These are phyloP conservation scores for Phytophthora sp. DNA, from an alignment of 352 stramenopile genomes.

Conservation along the genomic window DNA sequence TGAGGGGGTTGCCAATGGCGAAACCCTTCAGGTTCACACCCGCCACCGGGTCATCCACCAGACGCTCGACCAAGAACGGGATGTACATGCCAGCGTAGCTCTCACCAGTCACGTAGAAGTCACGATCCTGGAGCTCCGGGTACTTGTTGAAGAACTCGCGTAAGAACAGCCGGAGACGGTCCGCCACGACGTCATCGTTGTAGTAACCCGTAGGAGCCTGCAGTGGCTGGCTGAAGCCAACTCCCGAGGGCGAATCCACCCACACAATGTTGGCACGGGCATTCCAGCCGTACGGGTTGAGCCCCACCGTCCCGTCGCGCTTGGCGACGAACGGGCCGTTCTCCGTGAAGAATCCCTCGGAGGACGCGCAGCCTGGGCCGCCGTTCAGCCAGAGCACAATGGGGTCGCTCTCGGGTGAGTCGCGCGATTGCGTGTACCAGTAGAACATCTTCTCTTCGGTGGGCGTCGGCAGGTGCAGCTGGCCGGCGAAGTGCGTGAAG, in stretches of 20 bases:
- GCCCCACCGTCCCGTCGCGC: conserved; percentile 52
- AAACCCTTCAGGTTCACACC: conserved; percentile 68
- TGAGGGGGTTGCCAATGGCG: conserved; percentile 79
- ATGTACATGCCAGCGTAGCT: conserved; percentile 91
- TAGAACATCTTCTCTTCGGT: conserved; percentile 74
- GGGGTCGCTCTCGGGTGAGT: conserved; percentile 61
- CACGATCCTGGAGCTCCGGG: conserved; percentile 60
- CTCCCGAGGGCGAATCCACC: conserved; percentile 88
- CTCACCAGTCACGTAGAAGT: conserved; percentile 89
- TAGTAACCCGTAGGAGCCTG: conserved; percentile 58
- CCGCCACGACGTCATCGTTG: conserved; percentile 67
- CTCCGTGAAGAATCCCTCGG: conserved; percentile 85
- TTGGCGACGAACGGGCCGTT: conserved; percentile 73
- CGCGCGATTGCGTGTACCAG: conserved; percentile 67
- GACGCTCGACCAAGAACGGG: conserved; percentile 71
- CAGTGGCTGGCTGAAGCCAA: conserved; percentile 77
- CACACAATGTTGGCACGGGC: conserved; percentile 88
- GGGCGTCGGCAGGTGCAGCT: conserved; percentile 53
- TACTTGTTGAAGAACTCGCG: conserved; percentile 81
- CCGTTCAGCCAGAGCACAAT: conserved; percentile 94
- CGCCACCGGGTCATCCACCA: conserved; percentile 58
- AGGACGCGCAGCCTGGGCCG: conserved; percentile 85
- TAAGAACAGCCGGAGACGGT: conserved; percentile 66
- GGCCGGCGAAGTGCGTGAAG: conserved; percentile 71
- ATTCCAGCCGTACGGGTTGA: conserved; percentile 90